A percentile compares a stretch with the other conserved stretches of the same genome.
Evolutionary conservation across 257 asterid species (phyloP).

Genomic region (Solanum pimpinellifolium): DNA sequence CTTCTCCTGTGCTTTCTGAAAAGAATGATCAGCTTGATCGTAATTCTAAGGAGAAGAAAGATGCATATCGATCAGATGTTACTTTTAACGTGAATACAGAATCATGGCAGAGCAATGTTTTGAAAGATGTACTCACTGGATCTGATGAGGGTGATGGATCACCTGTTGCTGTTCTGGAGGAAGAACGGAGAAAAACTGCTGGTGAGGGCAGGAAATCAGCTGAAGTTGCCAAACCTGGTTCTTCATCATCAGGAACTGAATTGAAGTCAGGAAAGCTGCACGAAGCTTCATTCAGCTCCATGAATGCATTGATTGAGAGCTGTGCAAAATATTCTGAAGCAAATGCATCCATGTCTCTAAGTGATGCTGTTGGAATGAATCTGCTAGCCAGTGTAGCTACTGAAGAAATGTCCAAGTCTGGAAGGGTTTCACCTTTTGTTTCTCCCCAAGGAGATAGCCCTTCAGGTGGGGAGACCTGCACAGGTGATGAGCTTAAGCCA

Average conservation of each 20-base stretch:
- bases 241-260: slow-evolving; percentile 9
- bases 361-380: slow-evolving; percentile 53
- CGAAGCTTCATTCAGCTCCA: slow-evolving; percentile 35
- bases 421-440: slow-evolving; percentile 18
- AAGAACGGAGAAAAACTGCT: slow-evolving; percentile 14
- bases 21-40: slow-evolving; percentile 18
- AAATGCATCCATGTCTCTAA: slow-evolving; percentile 25
- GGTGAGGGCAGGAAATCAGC: slow-evolving; percentile 11
- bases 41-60: slow-evolving; percentile 18
- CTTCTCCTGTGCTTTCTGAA: slow-evolving; percentile 31
- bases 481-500: slow-evolving; percentile 21
- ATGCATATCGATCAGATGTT: slow-evolving; percentile 8
- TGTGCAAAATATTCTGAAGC: slow-evolving; percentile 48
- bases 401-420: slow-evolving; percentile 42
- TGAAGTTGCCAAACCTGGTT: slow-evolving; percentile 8
- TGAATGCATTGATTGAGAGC: slow-evolving; percentile 59
- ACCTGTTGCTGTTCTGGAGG: slow-evolving; percentile 14
- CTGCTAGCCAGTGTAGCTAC: slow-evolving; percentile 63
- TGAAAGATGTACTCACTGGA: slow-evolving; percentile 16
- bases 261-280: slow-evolving; percentile 10
- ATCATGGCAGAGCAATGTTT: slow-evolving; percentile 15
- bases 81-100: slow-evolving; percentile 14
- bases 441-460: slow-evolving; percentile 20
- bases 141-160: slow-evolving; percentile 23
- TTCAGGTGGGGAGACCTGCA: slow-evolving; percentile 23